Conservation (phyloP, 2,329 filamentous ascomycete species). For the Venturia carpophila region DNA sequence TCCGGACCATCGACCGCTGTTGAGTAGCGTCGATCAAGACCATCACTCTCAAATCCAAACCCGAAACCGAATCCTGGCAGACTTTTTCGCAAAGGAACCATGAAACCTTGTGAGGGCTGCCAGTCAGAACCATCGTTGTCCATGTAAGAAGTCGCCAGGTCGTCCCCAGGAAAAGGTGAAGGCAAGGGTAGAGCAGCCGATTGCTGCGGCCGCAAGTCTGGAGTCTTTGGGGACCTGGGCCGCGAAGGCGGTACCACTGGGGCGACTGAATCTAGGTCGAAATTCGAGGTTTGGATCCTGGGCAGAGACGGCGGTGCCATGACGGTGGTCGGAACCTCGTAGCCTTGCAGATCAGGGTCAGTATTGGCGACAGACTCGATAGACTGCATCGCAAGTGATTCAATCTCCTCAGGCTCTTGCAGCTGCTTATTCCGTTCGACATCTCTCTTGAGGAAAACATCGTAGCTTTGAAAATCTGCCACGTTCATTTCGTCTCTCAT, state of each 20-base stretch:
- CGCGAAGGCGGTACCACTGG: slow-evolving; percentile 10
- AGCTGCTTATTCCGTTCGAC: not conserved
- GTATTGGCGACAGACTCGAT: not conserved
- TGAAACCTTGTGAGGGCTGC: not conserved
- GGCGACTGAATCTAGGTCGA: not conserved
- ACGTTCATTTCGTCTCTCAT: not conserved
- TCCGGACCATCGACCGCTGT: not conserved
- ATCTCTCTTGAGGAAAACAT: not conserved
- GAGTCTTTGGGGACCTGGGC: slow-evolving; percentile 24
- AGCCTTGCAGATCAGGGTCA: not conserved
- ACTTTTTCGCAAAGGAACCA: not conserved
- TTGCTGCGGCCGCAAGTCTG: slow-evolving; percentile 26
- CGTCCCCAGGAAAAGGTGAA: slow-evolving; percentile 27
- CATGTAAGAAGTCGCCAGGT: slow-evolving; percentile 17
- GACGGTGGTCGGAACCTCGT: not conserved
- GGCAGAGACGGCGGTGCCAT: not conserved
- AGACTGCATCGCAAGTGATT: not conserved
- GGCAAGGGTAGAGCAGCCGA: slow-evolving; percentile 27
- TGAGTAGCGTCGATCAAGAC: slow-evolving; percentile 4
- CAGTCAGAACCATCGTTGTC: not conserved
- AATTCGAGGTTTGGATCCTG: not conserved
- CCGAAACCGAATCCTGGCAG: slow-evolving; percentile 12
- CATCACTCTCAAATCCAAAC: slow-evolving; percentile 17
- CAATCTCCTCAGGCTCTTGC: not conserved
- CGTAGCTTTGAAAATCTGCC: not conserved